Conservation (phyloP, 2,329 filamentous ascomycete genomes). For the Cladorrhinum sp. region DNA sequence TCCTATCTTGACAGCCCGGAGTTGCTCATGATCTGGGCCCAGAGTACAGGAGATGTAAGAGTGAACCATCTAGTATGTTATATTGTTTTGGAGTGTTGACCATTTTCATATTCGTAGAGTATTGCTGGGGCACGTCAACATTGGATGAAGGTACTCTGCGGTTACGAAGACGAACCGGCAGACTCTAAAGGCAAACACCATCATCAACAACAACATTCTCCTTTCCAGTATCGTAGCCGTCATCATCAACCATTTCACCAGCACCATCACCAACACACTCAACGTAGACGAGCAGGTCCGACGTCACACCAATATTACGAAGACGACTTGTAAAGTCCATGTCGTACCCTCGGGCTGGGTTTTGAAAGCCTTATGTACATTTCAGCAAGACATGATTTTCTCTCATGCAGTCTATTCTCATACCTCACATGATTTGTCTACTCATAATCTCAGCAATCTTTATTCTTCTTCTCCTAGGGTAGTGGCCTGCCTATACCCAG, state of each 20-base stretch:
- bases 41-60: slow-evolving; percentile 52
- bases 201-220: slow-evolving; percentile 7
- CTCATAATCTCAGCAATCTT: too few relatives aligned
- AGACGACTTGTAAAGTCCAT: not conserved
- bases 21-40: slow-evolving; percentile 57
- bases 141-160: slow-evolving; percentile 56
- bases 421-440: too few relatives aligned
- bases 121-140: slow-evolving; percentile 54
- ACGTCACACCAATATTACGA: not conserved
- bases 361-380: not conserved
- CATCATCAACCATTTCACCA: not conserved
- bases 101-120: slow-evolving; percentile 36
- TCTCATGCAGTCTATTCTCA: too few relatives aligned
- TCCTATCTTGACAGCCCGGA: slow-evolving; percentile 56
- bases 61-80: not conserved
- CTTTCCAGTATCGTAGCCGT: not conserved
- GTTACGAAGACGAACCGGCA: slow-evolving; percentile 40
- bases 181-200: not conserved
- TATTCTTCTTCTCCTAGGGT: too few relatives aligned
- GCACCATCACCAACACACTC: not conserved
- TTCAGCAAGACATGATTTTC: too few relatives aligned
- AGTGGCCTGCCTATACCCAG: too few relatives aligned
- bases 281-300: not conserved
- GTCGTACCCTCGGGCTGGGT: too few relatives aligned
- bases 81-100: not conserved